These are phyloP conservation scores for Diaporthe ilicicola DNA, from an alignment of 2,329 filamentous ascomycete species.

Conservation along the genomic window DNA sequence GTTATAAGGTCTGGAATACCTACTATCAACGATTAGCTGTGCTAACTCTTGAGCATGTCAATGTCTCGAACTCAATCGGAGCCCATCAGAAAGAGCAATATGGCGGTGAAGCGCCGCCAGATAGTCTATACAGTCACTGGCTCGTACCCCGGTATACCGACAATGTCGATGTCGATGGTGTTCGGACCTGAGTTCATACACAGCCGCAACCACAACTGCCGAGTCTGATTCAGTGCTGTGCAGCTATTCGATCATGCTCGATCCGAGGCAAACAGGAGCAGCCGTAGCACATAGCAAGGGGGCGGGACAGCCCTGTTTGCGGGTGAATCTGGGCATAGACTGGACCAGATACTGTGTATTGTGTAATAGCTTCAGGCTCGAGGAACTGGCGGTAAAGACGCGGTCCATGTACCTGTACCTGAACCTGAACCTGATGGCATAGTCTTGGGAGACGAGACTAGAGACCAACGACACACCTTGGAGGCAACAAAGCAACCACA, in stretches of 20 bases:
- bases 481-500: not conserved
- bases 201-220: not conserved
- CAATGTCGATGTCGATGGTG: not conserved
- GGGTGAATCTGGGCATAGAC: not conserved
- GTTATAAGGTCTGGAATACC: not conserved
- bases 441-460: not conserved
- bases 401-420: no score
- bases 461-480: not conserved
- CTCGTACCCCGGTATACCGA: not conserved
- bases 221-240: not conserved
- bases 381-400: not conserved
- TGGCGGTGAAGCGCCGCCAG: constrained; percentile 22
- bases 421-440: no score
- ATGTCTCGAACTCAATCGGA: constrained; percentile 5
- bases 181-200: not conserved
- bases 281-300: not conserved
- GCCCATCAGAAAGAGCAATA: not conserved
- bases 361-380: not conserved
- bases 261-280: not conserved
- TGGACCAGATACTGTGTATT: not conserved
- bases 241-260: not conserved
- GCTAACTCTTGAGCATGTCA: not conserved
- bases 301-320: not conserved
- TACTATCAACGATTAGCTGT: not conserved
- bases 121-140: not conserved